A percentile compares a stretch with the other conserved stretches of the same genome.
These are phyloP conservation scores for Hondaea fermentalgiana DNA, from an alignment of 108 stramenopile genomes.

Conservation along the genomic window DNA sequence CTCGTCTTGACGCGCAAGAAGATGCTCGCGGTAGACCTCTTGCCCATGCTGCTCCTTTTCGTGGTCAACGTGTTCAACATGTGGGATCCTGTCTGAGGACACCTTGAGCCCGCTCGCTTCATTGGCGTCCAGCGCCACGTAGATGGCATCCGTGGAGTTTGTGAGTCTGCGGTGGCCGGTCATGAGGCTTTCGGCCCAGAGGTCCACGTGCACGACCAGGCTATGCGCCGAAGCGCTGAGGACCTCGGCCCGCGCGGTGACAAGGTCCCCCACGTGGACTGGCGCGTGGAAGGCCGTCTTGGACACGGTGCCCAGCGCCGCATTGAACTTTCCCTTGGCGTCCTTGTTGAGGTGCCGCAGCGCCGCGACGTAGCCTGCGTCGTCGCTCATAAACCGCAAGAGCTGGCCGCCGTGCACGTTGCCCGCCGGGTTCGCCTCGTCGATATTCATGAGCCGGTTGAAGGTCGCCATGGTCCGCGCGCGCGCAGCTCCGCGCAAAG, in stretches of 20 bases:
- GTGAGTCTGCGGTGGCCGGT: neutral
- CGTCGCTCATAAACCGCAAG: neutral
- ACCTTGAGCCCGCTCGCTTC: neutral
- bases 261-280: neutral
- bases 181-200: neutral
- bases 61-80: neutral
- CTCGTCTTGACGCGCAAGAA: neutral
- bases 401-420: constrained; percentile 8
- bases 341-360: neutral
- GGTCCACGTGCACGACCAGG: neutral
- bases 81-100: neutral
- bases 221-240: neutral
- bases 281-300: neutral
- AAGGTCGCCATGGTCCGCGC: neutral
- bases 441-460: neutral
- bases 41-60: neutral
- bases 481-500: neutral
- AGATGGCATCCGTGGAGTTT: neutral
- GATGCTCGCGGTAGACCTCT: neutral
- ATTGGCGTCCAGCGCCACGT: neutral
- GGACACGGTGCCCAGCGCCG: neutral
- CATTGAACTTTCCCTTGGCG: neutral
- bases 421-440: constrained; percentile 6
- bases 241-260: neutral
- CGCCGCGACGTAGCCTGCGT: neutral